Conservation (phyloP, 2,329 filamentous ascomycete genomes). For the Talaromyces sp. region DNA sequence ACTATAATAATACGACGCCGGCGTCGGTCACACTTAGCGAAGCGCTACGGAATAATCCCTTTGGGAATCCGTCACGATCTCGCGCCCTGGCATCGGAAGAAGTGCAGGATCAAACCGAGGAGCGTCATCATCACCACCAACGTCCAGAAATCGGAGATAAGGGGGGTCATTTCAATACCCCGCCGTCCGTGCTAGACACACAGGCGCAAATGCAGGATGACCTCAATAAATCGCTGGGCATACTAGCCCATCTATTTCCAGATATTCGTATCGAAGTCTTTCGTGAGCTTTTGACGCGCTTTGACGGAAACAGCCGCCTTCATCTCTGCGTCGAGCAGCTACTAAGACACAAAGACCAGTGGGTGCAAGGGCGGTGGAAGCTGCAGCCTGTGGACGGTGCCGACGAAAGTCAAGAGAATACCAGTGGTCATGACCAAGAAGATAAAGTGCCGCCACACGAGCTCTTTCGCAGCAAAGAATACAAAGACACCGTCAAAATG, state of each 20-base stretch:
- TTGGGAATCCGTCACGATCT: conserved; percentile 29
- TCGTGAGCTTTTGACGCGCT: conserved; percentile 42
- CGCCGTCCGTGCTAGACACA: conserved; percentile 14
- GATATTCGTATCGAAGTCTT: conserved; percentile 45
- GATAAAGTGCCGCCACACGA: conserved; percentile 35
- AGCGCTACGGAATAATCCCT: conserved; percentile 43
- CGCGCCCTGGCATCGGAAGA: conserved; percentile 19
- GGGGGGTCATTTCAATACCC: no score
- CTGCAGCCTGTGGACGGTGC: conserved; percentile 22
- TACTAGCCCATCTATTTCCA: conserved; percentile 41
- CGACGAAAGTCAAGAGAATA: neutral
- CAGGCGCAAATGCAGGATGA: conserved; percentile 33
- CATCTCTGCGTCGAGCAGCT: conserved; percentile 46
- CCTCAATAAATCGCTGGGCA: conserved; percentile 37
- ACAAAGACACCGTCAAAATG: conserved; percentile 37
- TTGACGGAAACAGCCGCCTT: conserved; percentile 43
- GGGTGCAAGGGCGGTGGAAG: conserved; percentile 46
- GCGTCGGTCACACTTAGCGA: conserved; percentile 32
- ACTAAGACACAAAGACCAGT: conserved; percentile 41
- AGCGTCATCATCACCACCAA: neutral
- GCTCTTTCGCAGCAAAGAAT: conserved; percentile 39
- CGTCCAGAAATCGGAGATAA: neutral
- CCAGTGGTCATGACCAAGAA: conserved; percentile 1
- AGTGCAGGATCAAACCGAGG: neutral
- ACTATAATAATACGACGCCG: neutral